A percentile compares a stretch with the other conserved stretches of the same genome.
phyloP scores from a whole-genome alignment of 495 filamentous ascomycete genomes.

The Amorphotheca resinae region DNA sequence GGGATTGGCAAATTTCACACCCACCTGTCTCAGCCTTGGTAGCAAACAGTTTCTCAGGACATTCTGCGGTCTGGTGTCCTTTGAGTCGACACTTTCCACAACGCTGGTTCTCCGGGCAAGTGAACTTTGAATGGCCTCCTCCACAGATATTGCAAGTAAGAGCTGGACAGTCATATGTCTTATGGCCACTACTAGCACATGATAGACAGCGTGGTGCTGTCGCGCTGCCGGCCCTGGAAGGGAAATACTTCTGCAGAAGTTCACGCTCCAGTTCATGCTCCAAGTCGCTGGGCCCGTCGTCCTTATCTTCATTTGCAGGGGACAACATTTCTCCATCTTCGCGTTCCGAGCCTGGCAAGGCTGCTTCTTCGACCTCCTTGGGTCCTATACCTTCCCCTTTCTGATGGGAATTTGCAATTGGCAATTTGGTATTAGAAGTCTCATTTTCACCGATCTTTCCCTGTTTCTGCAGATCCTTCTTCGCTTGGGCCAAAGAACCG shows the following conservation, averaged over 20 bases:
- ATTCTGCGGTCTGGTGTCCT: constrained; percentile 13
- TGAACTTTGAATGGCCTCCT: constrained; percentile 7
- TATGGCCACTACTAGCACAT: constrained; percentile 14
- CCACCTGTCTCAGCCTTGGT: constrained; percentile 4
- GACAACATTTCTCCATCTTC: neutral
- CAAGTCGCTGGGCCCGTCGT: neutral
- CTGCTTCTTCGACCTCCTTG: neutral
- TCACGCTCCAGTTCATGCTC: neutral
- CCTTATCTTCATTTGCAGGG: neutral
- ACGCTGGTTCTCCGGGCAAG: constrained; percentile 11
- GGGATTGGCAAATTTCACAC: constrained; percentile 16
- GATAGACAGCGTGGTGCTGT: constrained; percentile 9
- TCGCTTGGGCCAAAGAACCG: neutral
- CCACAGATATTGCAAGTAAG: constrained; percentile 11
- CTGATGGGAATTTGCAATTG: neutral
- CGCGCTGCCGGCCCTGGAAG: neutral
- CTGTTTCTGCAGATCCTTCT: neutral
- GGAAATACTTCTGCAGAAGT: constrained; percentile 17
- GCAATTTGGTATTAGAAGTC: neutral
- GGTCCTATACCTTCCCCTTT: neutral
- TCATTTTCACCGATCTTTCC: no score
- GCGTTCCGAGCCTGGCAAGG: neutral
- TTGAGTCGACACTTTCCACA: constrained; percentile 18
- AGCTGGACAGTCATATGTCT: constrained; percentile 7
- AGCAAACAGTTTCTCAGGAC: constrained; percentile 14